These are phyloP conservation scores for Colletotrichum viniferum DNA, from an alignment of 2,329 filamentous ascomycete genomes.

Conservation along the genomic window DNA sequence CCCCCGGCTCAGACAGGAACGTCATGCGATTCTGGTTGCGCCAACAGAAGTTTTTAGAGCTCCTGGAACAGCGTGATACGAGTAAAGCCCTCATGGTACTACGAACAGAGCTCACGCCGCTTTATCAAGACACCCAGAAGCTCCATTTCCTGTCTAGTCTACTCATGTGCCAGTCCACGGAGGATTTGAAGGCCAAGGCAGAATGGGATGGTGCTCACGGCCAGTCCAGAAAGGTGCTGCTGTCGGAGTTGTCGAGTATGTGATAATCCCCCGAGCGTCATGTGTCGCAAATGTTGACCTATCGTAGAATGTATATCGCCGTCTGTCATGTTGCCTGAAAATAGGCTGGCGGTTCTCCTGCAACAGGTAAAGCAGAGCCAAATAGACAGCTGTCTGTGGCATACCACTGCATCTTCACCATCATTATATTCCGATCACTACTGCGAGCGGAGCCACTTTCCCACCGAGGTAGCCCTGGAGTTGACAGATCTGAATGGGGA, in stretches of 20 bases:
- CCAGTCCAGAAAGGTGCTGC: constrained; percentile 72
- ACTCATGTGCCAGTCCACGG: constrained; percentile 83
- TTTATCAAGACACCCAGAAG: constrained; percentile 78
- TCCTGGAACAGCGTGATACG: constrained; percentile 79
- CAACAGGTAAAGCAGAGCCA: constrained; percentile 85
- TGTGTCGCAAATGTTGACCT: constrained; percentile 23
- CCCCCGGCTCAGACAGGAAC: constrained; percentile 74
- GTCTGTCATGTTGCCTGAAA: constrained; percentile 94
- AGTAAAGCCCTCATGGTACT: constrained; percentile 80
- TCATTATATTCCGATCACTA: constrained; percentile 89
- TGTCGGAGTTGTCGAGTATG: constrained; percentile 85
- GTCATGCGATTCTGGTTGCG: constrained; percentile 87
- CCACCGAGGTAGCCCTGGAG: constrained; percentile 71
- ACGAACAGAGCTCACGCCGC: constrained; percentile 83
- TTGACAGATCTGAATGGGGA: constrained; percentile 78
- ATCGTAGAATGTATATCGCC: constrained; percentile 83
- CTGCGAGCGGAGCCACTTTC: constrained; percentile 82
- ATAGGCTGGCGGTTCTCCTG: constrained; percentile 80
- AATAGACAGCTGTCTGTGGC: constrained; percentile 83
- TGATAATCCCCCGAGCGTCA: constrained; percentile 12
- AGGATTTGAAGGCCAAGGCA: constrained; percentile 77
- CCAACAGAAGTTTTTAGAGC: constrained; percentile 93
- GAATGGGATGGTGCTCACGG: constrained; percentile 85
- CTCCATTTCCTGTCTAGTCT: constrained; percentile 86
- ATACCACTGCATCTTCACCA: constrained; percentile 79